phyloP scores from a whole-genome alignment of 169 alveolate species.

The Plasmodium fragile region DNA sequence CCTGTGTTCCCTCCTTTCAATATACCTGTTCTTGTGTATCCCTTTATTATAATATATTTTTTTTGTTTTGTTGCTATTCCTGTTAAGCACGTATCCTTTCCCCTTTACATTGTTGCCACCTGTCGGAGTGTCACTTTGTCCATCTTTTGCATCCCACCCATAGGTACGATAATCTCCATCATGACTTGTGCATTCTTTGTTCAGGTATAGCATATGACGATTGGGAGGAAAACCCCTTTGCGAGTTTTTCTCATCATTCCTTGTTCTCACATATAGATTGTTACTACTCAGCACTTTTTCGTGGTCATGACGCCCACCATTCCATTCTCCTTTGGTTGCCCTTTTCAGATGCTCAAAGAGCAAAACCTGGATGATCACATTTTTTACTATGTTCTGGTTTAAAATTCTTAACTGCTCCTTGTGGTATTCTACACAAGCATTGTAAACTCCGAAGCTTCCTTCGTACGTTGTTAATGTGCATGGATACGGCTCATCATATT shows the following conservation, averaged over 20 bases:
- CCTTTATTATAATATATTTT: neutral
- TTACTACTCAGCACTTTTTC: neutral
- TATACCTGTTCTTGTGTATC: neutral
- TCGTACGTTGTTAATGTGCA: constrained; percentile 29
- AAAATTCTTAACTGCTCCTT: neutral
- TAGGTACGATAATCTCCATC: neutral
- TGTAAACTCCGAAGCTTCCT: neutral
- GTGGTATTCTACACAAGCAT: constrained; percentile 10
- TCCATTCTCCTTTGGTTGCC: constrained; percentile 2
- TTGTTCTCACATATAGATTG: neutral
- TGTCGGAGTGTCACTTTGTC: neutral
- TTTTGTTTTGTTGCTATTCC: neutral
- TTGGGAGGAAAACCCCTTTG: neutral
- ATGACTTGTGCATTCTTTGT: neutral
- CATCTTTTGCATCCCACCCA: neutral
- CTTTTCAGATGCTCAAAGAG: constrained; percentile 27
- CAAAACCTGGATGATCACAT: constrained; percentile 2
- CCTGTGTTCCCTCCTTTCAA: neutral
- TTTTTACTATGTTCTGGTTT: neutral
- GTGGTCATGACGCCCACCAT: neutral
- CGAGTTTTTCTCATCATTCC: neutral
- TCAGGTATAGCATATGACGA: neutral
- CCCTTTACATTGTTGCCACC: neutral
- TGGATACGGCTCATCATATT: constrained; percentile 60
- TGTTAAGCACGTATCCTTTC: neutral